Evolutionary conservation across 208 protist species (phyloP), one percentile per base, ranked within the genome.

Genomic region (Leishmania tropica): DNA sequence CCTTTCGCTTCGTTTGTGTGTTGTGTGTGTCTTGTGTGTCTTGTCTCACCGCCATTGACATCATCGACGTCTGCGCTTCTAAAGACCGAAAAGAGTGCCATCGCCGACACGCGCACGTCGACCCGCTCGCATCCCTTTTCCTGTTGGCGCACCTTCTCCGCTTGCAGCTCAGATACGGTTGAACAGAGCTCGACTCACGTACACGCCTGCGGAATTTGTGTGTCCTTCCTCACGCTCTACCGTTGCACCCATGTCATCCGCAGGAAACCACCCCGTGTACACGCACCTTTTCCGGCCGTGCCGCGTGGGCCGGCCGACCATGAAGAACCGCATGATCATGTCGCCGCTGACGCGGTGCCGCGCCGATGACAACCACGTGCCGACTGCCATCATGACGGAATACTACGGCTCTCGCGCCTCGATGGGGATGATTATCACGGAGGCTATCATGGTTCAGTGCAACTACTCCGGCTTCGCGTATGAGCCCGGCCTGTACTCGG

Each of bases 381-480:
- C 89, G 31, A 90, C 79, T 42, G 64, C 80, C 37, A 70, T 83
- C 45, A 90, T 90, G 85, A 53, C 72, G n/a, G 62, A 85, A 48
- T 90, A 96, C 85, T 96, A 94, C 81, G 54, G 35, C 37, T 86
- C 88, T 71, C 87, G 93, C 47, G 90, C 91, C 28, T 81, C 75
- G 15, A 81, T 82, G 58, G 92, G 93, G 31, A 79, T 96, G 45
- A 81, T 95, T 42, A 87, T 96, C 51, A 79, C 92, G n/a, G 93
- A 96, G 84, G 85, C 85, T 3, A 89, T 87, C 31, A 85, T 87
- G 70, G 83, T 96, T 15, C 83, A 88, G 60, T 78, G 40, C 31
- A 72, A 84, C 70, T 92, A 88, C 81, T 82, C 81, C 15, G 79
- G 58, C 19, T 92, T 87, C 67, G 73, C 75, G 31, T 73, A 83